phyloP scores from a whole-genome alignment of 2,329 filamentous ascomycete genomes.

The Ceratocystis alfenasii region DNA sequence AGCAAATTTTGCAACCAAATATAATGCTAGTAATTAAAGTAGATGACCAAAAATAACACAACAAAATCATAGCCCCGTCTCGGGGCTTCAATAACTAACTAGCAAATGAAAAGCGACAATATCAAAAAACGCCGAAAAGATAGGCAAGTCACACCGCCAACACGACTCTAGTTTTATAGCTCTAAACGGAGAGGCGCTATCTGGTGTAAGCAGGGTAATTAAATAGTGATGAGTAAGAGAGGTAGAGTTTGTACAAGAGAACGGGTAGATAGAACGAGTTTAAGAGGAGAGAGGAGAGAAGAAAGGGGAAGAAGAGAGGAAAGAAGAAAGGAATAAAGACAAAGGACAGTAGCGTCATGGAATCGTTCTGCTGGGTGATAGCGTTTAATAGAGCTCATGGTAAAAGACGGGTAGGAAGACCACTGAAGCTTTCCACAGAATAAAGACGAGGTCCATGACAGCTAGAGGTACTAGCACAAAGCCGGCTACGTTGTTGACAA shows the following conservation, averaged over 20 bases:
- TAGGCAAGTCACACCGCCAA: neutral
- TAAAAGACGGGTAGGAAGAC: slow-evolving; percentile 77
- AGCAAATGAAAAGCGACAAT: neutral
- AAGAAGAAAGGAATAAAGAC: neutral
- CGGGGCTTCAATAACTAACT: neutral
- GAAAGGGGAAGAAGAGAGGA: neutral
- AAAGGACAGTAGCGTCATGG: neutral
- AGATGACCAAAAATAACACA: neutral
- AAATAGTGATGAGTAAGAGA: neutral
- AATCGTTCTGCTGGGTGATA: neutral
- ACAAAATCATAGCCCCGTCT: neutral
- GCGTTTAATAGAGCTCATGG: slow-evolving; percentile 42
- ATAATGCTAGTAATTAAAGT: neutral
- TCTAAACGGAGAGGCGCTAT: neutral
- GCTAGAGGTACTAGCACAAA: slow-evolving; percentile 52
- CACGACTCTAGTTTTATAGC: neutral
- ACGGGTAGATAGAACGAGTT: neutral
- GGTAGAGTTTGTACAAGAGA: slow-evolving; percentile 8
- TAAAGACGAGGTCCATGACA: slow-evolving; percentile 51
- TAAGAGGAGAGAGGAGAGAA: neutral
- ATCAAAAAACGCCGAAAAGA: neutral
- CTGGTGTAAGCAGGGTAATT: neutral
- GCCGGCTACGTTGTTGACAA: slow-evolving; percentile 37
- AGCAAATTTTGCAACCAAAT: neutral
- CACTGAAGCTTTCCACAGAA: slow-evolving; percentile 68